A percentile compares a stretch with the other conserved stretches of the same genome.
Conservation (phyloP, 78 protist species). For the Dictyostelium purpureum region DNA sequence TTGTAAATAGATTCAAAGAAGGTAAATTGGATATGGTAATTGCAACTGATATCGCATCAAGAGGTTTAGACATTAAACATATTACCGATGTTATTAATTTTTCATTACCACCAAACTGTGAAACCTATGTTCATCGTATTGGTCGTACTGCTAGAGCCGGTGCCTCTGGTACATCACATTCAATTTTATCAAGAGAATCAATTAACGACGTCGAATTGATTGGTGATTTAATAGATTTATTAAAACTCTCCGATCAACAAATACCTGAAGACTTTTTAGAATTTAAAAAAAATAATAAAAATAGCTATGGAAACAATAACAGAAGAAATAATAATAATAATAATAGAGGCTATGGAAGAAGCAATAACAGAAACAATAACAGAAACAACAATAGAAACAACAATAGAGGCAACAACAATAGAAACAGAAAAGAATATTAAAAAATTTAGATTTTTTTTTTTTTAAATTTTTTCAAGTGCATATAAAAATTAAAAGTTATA, state of each 20-base stretch:
- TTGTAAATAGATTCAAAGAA: slow-evolving; percentile 44
- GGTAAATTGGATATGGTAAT: slow-evolving; percentile 85
- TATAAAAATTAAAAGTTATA: too few relatives aligned
- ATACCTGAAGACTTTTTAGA: slow-evolving; percentile 7
- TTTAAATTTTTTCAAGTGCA: too few relatives aligned
- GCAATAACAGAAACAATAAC: not conserved
- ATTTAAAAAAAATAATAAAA: not conserved
- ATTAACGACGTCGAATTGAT: slow-evolving; percentile 92
- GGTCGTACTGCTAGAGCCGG: slow-evolving; percentile 92
- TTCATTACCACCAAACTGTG: slow-evolving; percentile 96
- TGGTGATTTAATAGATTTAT: slow-evolving; percentile 55
- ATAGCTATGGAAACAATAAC: not conserved
- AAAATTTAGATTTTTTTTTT: not conserved
- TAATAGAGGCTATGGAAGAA: not conserved
- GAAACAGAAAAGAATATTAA: not conserved
- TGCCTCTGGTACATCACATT: slow-evolving; percentile 90
- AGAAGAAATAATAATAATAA: not conserved
- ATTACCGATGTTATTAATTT: slow-evolving; percentile 98
- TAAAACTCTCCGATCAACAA: slow-evolving; percentile 10
- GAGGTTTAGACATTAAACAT: slow-evolving; percentile 97
- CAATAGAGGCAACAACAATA: not conserved
- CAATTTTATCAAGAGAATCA: slow-evolving; percentile 94
- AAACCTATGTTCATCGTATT: slow-evolving; percentile 97
- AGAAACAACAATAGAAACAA: not conserved
- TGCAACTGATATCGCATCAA: slow-evolving; percentile 99